Percentiles rank a stretch among this genome's conserved stretches.
These are phyloP conservation scores for Xerocomellus dryophilus DNA, from an alignment of 768 basidiomycete species.

Conservation along the genomic window DNA sequence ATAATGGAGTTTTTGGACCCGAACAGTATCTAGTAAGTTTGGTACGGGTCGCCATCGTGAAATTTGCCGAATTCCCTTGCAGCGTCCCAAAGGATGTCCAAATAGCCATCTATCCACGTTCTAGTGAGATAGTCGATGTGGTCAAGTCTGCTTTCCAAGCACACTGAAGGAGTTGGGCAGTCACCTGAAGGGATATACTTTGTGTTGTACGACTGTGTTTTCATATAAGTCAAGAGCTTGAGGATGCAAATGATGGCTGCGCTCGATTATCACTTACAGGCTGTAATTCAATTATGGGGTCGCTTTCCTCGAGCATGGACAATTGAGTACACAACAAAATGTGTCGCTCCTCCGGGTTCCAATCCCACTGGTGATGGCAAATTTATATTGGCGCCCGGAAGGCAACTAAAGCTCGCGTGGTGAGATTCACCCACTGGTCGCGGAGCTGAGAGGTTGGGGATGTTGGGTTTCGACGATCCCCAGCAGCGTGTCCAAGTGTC, in stretches of 20 bases:
- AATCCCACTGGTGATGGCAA: too few species aligned
- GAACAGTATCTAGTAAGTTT: slow-evolving; percentile 6
- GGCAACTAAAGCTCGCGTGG: too few species aligned
- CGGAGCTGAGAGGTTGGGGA: too few species aligned
- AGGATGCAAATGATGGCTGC: too few species aligned
- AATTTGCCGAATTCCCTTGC: neutral
- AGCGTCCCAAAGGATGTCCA: slow-evolving; percentile 2
- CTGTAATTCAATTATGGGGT: too few species aligned
- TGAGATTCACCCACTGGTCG: too few species aligned
- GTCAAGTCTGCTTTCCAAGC: slow-evolving; percentile 1
- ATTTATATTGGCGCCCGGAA: too few species aligned
- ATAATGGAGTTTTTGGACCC: slow-evolving; percentile 6
- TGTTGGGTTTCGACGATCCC: too few species aligned
- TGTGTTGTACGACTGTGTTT: neutral
- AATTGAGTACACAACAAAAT: too few species aligned
- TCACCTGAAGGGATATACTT: neutral
- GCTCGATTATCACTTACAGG: neutral
- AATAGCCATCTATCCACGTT: slow-evolving; percentile 1
- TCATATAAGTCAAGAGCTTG: neutral
- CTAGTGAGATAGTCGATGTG: neutral
- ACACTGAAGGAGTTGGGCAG: neutral
- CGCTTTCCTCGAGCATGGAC: too few species aligned
- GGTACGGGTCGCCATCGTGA: neutral
- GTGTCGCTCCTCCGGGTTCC: too few species aligned
- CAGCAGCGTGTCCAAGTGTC: too few species aligned